Conservation (phyloP, 176 grass and related monocot genomes). For the Musa itinerans region DNA sequence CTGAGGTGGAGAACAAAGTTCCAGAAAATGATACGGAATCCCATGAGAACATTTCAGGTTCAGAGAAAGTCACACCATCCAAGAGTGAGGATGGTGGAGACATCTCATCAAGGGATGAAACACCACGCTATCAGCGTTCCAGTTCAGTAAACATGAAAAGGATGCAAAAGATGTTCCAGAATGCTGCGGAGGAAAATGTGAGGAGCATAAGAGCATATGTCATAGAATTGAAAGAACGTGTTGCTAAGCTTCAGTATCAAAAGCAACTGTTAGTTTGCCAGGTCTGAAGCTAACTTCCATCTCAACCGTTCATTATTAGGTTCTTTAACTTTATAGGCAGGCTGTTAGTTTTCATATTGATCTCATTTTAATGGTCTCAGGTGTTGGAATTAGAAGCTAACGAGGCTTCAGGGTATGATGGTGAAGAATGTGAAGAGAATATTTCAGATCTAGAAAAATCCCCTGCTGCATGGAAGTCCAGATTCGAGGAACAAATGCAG, state of each 20-base stretch:
- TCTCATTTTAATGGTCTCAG: conserved; percentile 20
- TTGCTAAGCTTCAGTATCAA: conserved; percentile 97
- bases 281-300: conserved; percentile 28
- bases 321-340: no score
- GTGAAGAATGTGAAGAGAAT: conserved; percentile 27
- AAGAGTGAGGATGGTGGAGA: conserved; percentile 68
- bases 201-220: conserved; percentile 83
- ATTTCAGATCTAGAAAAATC: conserved; percentile 31
- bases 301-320: not conserved
- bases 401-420: conserved; percentile 39
- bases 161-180: conserved; percentile 94
- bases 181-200: conserved; percentile 89
- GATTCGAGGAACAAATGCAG: conserved; percentile 76
- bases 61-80: conserved; percentile 54
- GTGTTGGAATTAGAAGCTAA: conserved; percentile 86
- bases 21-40: conserved; percentile 38
- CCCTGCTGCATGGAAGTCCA: conserved; percentile 53
- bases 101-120: conserved; percentile 63
- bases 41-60: conserved; percentile 29
- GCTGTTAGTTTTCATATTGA: not conserved
- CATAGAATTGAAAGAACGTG: conserved; percentile 85
- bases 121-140: conserved; percentile 58
- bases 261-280: conserved; percentile 95
- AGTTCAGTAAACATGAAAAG: conserved; percentile 97
- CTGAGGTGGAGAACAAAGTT: conserved; percentile 73